Conservation (phyloP, 139 green algal species). For the Coccomyxa sp. region DNA sequence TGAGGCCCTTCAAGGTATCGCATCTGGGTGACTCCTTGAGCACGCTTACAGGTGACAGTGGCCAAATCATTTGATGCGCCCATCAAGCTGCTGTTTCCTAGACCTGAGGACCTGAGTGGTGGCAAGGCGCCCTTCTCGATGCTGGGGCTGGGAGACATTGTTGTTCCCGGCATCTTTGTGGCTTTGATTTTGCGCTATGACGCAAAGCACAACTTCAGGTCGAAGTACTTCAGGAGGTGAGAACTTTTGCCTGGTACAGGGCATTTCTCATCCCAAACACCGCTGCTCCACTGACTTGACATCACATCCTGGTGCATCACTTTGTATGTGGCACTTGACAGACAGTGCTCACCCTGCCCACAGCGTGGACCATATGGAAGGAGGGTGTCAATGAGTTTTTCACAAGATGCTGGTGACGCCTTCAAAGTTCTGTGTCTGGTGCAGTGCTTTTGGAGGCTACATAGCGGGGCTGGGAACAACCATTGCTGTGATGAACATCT, state of each 20-base stretch:
- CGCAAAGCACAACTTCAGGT: conserved; percentile 14
- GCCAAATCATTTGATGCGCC: conserved; percentile 97
- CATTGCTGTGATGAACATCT: conserved; percentile 96
- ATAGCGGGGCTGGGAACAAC: conserved; percentile 75
- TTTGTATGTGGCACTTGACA: too few species aligned
- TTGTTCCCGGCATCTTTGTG: conserved; percentile 93
- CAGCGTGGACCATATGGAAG: not conserved
- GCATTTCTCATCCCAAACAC: too few species aligned
- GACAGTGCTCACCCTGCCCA: not conserved
- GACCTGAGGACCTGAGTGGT: conserved; percentile 6
- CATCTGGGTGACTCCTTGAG: too few species aligned
- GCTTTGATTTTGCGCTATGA: conserved; percentile 94
- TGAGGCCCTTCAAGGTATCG: too few species aligned
- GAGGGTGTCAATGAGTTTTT: not conserved
- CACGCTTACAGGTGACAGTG: conserved; percentile 67
- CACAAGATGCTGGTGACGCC: not conserved
- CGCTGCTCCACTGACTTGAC: too few species aligned
- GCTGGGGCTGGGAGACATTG: conserved; percentile 94
- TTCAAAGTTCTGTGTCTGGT: not conserved
- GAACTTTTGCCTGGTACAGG: too few species aligned
- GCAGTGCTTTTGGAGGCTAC: conserved; percentile 80
- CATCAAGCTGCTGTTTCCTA: conserved; percentile 96
- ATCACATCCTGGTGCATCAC: too few species aligned
- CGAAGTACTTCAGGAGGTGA: conserved; percentile 27
- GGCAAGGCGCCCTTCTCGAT: conserved; percentile 77